Evolutionary conservation across 2,329 filamentous ascomycete genomes (phyloP).

Genomic region (Chaetomium strumarium): DNA sequence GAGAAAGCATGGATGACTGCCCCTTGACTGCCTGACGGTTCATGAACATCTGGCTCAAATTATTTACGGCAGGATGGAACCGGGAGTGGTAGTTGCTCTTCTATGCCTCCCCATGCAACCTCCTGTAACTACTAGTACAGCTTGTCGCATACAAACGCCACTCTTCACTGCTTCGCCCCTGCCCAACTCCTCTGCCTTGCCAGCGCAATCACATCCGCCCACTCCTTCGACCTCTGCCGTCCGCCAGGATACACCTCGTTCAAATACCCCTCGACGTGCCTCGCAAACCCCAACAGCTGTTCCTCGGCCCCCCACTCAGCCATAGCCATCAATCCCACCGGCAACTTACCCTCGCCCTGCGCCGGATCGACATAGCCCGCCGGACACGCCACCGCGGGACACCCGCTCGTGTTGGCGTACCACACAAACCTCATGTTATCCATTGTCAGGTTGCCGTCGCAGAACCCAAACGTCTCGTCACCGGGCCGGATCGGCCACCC

Average conservation of each 20-base stretch:
- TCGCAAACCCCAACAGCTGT: constrained; percentile 54
- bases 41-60: too few species aligned
- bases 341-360: constrained; percentile 53
- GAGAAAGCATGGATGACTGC: too few species aligned
- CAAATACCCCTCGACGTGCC: constrained; percentile 51
- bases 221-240: constrained; percentile 45
- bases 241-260: constrained; percentile 43
- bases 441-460: constrained; percentile 67
- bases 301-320: constrained; percentile 64
- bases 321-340: constrained; percentile 58
- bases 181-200: constrained; percentile 25
- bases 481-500: constrained; percentile 62
- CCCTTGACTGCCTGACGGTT: too few species aligned
- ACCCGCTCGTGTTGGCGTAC: constrained; percentile 75
- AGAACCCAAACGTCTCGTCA: constrained; percentile 64
- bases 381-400: constrained; percentile 68
- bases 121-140: too few species aligned
- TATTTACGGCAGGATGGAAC: too few species aligned
- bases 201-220: constrained; percentile 51
- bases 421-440: constrained; percentile 80
- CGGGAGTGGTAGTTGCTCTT: too few species aligned
- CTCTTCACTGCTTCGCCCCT: constrained; percentile 28
- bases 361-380: constrained; percentile 62
- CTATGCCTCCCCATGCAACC: too few species aligned
- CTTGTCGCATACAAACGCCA: background rate